These are phyloP conservation scores for Orbilia ellipsospora DNA, from an alignment of 2,329 filamentous ascomycete species.

Conservation along the genomic window DNA sequence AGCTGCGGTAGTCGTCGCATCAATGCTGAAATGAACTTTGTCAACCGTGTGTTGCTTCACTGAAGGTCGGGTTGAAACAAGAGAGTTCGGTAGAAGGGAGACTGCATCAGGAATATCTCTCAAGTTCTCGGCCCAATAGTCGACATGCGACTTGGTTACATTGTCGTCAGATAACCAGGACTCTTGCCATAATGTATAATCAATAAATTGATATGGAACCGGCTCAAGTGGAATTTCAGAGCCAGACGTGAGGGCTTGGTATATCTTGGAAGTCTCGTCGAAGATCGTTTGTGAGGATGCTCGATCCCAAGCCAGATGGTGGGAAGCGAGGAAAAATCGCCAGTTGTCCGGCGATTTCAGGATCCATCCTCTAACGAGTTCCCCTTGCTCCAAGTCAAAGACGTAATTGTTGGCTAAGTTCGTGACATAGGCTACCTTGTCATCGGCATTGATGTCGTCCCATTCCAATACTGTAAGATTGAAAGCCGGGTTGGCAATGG, in stretches of 20 bases:
- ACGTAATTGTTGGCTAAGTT: constrained; percentile 21
- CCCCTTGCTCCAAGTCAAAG: constrained; percentile 25
- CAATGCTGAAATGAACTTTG: constrained; percentile 53
- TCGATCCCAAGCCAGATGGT: constrained; percentile 33
- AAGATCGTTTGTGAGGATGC: constrained; percentile 32
- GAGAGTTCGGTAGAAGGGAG: constrained; percentile 26
- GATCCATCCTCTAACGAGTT: constrained; percentile 33
- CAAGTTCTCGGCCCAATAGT: constrained; percentile 32
- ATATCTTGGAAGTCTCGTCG: constrained; percentile 32
- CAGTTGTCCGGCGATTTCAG: constrained; percentile 24
- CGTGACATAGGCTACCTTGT: constrained; percentile 22
- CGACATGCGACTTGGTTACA: constrained; percentile 20
- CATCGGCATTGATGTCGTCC: constrained; percentile 17
- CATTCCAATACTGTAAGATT: constrained; percentile 31
- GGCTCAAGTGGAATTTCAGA: constrained; percentile 25
- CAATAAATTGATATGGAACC: constrained; percentile 29
- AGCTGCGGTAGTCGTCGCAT: constrained; percentile 54
- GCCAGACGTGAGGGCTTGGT: constrained; percentile 19
- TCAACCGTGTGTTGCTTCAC: constrained; percentile 30
- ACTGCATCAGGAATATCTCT: constrained; percentile 28
- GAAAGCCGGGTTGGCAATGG: constrained; percentile 18
- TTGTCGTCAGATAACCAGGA: constrained; percentile 20
- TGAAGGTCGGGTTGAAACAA: constrained; percentile 15
- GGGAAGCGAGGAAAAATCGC: constrained; percentile 34
- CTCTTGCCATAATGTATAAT: constrained; percentile 36